Conservation (phyloP, 1,284 basidiomycete genomes). For the Anthracocystis panici-leucophaei region DNA sequence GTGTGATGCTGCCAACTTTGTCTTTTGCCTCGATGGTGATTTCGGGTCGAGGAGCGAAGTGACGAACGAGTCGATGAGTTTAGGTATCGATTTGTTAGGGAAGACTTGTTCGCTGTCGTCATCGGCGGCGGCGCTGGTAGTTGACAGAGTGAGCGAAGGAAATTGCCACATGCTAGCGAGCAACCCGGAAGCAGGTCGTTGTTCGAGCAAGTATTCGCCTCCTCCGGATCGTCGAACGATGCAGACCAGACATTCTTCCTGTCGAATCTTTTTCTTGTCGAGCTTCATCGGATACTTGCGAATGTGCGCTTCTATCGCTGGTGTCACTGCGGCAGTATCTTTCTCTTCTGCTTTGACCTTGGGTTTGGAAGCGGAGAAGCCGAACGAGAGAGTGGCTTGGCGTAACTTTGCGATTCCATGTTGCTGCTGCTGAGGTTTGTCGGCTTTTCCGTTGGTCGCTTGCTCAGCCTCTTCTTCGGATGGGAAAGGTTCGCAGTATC, state of each 20-base stretch:
- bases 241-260: constrained; percentile 86
- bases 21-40: constrained; percentile 1
- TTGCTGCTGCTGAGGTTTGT: constrained; percentile 1
- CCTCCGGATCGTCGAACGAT: constrained; percentile 72
- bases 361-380: constrained; percentile 12
- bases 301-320: constrained; percentile 71
- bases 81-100: constrained; percentile 7
- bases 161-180: constrained; percentile 67
- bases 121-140: constrained; percentile 14
- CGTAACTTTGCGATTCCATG: constrained; percentile 30
- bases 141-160: constrained; percentile 53
- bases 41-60: constrained; percentile 13
- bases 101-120: constrained; percentile 1
- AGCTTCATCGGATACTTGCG: constrained; percentile 88
- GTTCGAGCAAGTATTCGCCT: constrained; percentile 33
- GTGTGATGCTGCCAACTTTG: constrained; percentile 73
- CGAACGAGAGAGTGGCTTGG: constrained; percentile 42
- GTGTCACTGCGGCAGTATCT: neutral
- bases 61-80: constrained; percentile 22
- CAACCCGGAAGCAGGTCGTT: constrained; percentile 41
- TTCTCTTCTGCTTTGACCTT: constrained; percentile 7
- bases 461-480: constrained; percentile 36
- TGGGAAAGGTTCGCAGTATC: constrained; percentile 56
- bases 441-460: neutral
- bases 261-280: constrained; percentile 83